Evolutionary conservation across 208 protist species (phyloP), one percentile per base, ranked within the genome.

Genomic region (Acanthamoeba castellanii): DNA sequence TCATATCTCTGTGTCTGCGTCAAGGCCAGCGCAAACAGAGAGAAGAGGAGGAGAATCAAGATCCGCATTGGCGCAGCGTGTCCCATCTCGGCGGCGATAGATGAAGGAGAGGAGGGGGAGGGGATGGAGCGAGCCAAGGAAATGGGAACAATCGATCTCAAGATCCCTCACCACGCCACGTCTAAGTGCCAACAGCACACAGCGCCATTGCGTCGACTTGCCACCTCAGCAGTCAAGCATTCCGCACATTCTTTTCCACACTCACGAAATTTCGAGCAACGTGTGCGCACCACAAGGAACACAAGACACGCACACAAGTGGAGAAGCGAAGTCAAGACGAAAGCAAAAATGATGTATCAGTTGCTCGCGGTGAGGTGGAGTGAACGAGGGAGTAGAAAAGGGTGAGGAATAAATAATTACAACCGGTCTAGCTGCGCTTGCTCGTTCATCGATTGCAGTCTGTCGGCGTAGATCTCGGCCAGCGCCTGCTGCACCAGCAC

Each of bases 1-100:
- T 91, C 85, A 91, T 74, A 91, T 74, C 85, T 64, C 61, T 64
- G 57, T 14, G 85, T 74, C 30, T 91, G 85, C 57, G 57, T 70
- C 85, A 91, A 20, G 57, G 42, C 55, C 22, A 70, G 34, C 13
- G 85, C 85, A 22, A 91, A 88, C 81, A 88, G 1, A 16, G 47
- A 64, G 34, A 91, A 25, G 61, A 70, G 13, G 32, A 78, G 16
- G 16, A 78, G 32, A 22, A 78, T 2, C 32, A 78, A 45, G 70
- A 78, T 78, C 3, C 70, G 27, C 8, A 78, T 22, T 45, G 70
- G 70, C 70, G 11, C 37, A 59, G 52, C 52, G 52, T 22, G 18
- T 59, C 52, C 52, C 52, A 59, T 59, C 52, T 59, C 3, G 52
- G 52, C 18, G 18, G 52, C 14, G 52, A 13, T 47, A 59, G 13